These are phyloP conservation scores for Cucurbita argyrosperma DNA, from an alignment of 306 rosid species.

Conservation along the genomic window DNA sequence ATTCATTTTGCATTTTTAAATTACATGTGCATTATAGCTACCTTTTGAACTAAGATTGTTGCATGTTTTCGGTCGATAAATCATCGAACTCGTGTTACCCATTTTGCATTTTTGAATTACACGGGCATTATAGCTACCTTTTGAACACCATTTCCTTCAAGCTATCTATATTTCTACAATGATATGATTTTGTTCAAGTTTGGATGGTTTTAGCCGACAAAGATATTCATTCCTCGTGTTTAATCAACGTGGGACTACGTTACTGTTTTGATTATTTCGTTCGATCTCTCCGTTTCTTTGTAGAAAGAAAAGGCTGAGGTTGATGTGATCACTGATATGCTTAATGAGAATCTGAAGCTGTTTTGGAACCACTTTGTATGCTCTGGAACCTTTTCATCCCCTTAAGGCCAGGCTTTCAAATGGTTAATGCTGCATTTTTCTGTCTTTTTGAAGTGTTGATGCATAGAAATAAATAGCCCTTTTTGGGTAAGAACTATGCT, in stretches of 20 bases:
- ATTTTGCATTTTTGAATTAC: background rate
- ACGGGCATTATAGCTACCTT: too few relatives aligned
- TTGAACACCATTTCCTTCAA: background rate
- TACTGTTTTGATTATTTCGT: background rate
- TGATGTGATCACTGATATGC: conserved; percentile 21
- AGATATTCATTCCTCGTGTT: background rate
- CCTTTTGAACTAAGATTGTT: too few relatives aligned
- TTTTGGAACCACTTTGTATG: conserved; percentile 27
- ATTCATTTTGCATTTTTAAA: too few relatives aligned
- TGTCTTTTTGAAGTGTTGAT: background rate
- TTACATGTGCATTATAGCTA: too few relatives aligned
- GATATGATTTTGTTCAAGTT: background rate
- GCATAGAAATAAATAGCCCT: background rate
- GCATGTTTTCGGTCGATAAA: background rate
- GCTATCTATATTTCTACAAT: background rate
- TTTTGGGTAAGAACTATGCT: background rate
- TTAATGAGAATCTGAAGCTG: conserved; percentile 25
- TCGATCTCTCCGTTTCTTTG: background rate
- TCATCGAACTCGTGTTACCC: background rate
- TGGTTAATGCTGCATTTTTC: background rate
- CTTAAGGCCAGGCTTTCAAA: background rate
- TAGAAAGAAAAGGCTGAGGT: background rate
- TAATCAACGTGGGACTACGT: background rate
- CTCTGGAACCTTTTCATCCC: background rate
- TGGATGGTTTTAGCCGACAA: background rate